phyloP scores from a whole-genome alignment of 2,329 filamentous ascomycete species.

The Fragosphaeria purpurea region DNA sequence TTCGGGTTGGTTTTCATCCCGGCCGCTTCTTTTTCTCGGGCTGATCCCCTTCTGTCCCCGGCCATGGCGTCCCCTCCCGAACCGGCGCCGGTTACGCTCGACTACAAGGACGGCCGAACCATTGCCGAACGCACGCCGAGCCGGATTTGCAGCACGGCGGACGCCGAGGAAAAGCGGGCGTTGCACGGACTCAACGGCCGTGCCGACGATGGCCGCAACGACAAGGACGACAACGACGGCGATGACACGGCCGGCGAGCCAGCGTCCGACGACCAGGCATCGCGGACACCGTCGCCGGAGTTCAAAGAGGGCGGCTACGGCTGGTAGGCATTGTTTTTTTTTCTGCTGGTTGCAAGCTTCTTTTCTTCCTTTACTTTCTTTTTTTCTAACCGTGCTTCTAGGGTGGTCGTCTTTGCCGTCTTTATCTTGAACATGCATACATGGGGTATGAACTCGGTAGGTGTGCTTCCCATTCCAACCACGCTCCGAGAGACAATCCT shows the following conservation, averaged over 20 bases:
- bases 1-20: too few relatives aligned
- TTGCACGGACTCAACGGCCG: neutral
- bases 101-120: neutral
- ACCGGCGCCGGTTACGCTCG: neutral
- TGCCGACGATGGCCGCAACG: too few relatives aligned
- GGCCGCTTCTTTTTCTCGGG: too few relatives aligned
- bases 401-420: conserved; percentile 44
- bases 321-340: conserved; percentile 30
- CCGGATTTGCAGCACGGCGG: neutral
- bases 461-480: conserved; percentile 12
- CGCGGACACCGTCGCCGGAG: conserved; percentile 13
- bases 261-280: neutral
- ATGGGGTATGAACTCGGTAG: conserved; percentile 61
- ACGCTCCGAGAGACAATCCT: too few relatives aligned
- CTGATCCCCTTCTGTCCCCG: neutral
- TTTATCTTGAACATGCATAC: conserved; percentile 58
- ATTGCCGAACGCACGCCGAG: conserved; percentile 3
- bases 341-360: neutral
- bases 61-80: conserved; percentile 5
- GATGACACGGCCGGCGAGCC: neutral
- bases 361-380: neutral
- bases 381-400: conserved; percentile 9
- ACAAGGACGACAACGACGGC: too few relatives aligned
- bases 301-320: conserved; percentile 50
- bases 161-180: conserved; percentile 9